Evolutionary conservation across 441 rosid species (phyloP), one percentile per base, ranked within the genome.

Genomic region (Croton laevigatus): DNA sequence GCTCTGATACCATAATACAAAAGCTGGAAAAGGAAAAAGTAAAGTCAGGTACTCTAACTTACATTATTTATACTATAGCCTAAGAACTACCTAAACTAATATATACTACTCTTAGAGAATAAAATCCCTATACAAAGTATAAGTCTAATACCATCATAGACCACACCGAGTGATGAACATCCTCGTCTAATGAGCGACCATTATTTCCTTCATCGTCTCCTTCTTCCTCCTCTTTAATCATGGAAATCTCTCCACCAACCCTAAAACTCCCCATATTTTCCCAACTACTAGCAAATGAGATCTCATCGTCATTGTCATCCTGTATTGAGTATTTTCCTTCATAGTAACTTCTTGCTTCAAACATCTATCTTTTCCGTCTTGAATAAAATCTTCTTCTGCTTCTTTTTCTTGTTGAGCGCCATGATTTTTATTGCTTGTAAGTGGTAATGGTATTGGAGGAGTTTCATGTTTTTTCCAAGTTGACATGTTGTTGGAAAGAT

Each of bases 281-380:
- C 79, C 82, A 79, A 67, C 79, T 72, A 64, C 77, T 75, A 22
- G 69, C 66, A 42, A 79, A 79, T 5, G 82, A 79, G n/a, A 75
- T 66, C 72, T 79, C 79, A 62, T 73, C 74, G 19, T 72, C 60
- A 64, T 51, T 37, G 19, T 51, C 59, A 54, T 68, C 63, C 38
- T 27, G 66, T 20, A 9, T 8, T 66, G 11, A 66, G 36, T 65
- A 14, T 62, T 63, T 72, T 67, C 71, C 59, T 71, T 78, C 44
- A 17, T 20, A 0, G 61, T 45, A 16, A 70, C 54, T 66, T 73
- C 61, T 2, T 36, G 27, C 6, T 36, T 66, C 1, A 22, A 23
- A 12, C 10, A 8, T 11, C 13, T 54, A n/a, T n/a, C n/a, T 52
- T 22, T 4, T 36, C 7, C 42, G 9, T 27, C 27, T 20, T 6